These are phyloP conservation scores for Simmondsia chinensis DNA, from an alignment of 148 eudicot genomes.

Conservation along the genomic window DNA sequence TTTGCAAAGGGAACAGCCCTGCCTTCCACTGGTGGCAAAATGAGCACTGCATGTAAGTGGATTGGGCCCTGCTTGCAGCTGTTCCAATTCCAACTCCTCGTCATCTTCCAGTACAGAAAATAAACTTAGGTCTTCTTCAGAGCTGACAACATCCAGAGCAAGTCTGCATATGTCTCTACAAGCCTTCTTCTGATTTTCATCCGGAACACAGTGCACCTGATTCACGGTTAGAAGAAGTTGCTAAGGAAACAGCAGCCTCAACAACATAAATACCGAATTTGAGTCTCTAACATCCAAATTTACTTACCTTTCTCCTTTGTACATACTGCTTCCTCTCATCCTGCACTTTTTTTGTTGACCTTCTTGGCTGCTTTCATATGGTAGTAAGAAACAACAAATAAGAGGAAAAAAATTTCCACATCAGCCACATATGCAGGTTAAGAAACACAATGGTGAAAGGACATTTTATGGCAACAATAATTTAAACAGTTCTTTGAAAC, in stretches of 20 bases:
- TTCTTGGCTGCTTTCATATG: conserved; percentile 32
- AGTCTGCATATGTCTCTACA: conserved; percentile 56
- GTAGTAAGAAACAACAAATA: neutral
- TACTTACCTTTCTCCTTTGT: conserved; percentile 47
- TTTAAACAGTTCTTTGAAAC: too few species aligned
- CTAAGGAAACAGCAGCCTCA: conserved; percentile 4
- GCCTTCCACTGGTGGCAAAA: conserved; percentile 45
- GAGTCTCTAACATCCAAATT: neutral
- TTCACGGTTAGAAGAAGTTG: conserved; percentile 8
- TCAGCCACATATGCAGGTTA: too few species aligned
- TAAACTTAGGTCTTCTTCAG: conserved; percentile 33
- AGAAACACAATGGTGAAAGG: too few species aligned
- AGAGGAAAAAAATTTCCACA: neutral
- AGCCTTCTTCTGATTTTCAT: conserved; percentile 34
- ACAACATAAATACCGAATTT: neutral
- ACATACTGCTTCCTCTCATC: conserved; percentile 41
- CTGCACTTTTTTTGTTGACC: conserved; percentile 27
- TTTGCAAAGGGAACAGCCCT: conserved; percentile 91
- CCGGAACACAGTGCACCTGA: conserved; percentile 35
- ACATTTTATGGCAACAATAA: too few species aligned
- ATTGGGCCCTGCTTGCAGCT: conserved; percentile 62
- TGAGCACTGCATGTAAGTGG: conserved; percentile 65
- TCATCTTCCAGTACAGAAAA: conserved; percentile 55
- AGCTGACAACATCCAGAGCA: conserved; percentile 34
- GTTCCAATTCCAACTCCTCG: conserved; percentile 87